Base-by-base conservation (phyloP, 371 early-diverging fungal species). In the Funneliformis caledonium region DNA sequence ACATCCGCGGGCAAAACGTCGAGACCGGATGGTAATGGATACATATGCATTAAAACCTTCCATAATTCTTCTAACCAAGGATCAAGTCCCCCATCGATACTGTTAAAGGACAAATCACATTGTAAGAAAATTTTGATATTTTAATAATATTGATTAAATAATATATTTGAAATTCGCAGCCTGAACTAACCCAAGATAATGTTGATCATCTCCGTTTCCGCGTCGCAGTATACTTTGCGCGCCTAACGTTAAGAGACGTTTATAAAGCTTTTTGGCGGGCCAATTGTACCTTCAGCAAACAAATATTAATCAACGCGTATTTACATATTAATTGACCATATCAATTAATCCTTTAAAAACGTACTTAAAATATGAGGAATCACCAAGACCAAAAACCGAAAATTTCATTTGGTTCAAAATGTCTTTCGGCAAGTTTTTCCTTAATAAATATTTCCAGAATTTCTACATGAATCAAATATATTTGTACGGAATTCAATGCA, bases 191-290 rank as follows among this genome's bases (percentile, higher is more conserved):
- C 99, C 99, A 73, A 96, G 85, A 82, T 94, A 94, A 85, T 99
- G 99, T 85, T 98, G 99, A 84, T 97, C 98, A 84, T 99, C 99
- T 56, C 98, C 98, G 82, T 96, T 95, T 2, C 96, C 97, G 74
- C 96, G 89, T 8, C 86, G 85, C 19, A 92, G 80, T 9, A 99
- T 59, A 50, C 94, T 86, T 42, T 80, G 83, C 0, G 96, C 99
- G 42, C 99, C 99, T 19, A 99, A 88, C 80, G 97, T 96, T 80
- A 88, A 77, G 74, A 99, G 85, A 70, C 98, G 88, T 76, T 94
- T 95, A 85, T 91, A 91, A 64, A 99, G 90, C 81, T 97, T 97
- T 86, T 98, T 99, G 0, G 97, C 94, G 11, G 97, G 95, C 85
- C 91, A 97, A 85, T 99, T 99, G 90, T 94, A 99, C 50, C 94